Evolutionary conservation across 345 rosid species (phyloP), one percentile per base, ranked within the genome.

Genomic region (Salix suchowensis): DNA sequence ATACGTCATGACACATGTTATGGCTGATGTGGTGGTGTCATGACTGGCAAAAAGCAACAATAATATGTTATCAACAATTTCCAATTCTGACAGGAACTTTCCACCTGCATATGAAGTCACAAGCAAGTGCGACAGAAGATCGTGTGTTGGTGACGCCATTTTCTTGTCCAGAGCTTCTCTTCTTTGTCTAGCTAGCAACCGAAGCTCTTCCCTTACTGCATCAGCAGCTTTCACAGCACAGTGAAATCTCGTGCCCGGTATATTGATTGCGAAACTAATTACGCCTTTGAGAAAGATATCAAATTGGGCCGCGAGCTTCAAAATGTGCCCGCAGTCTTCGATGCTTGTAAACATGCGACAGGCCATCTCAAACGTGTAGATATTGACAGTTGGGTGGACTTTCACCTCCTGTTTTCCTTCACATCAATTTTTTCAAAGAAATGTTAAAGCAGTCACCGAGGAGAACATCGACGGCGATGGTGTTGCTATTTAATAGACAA

Each of bases 171-270:
- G 19, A 7, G 74, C 85, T 42, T 0, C 32, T 64, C 55, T 83
- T 34, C 85, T 77, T 15, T 37, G 66, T 44, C 78, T 76, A 32
- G 70, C 26, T 24, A 83, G 18, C 78, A 16, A 60, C 24, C 54
- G 75, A 23, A 83, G 78, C 73, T 83, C 81, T 50, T 54, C 9
- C 70, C 69, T 65, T 42, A 83, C 76, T 23, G 67, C 75, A 76
- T 65, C 72, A 1, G 83, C 65, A 15, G 85, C 85, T 21, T 58
- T 83, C 78, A 40, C 55, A 9, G 83, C 72, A 0, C 18, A 12
- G 36, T 79, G 67, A 44, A 79, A 83, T 21, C 76, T 71, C 19
- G 85, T 79, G 26, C 85, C 83, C 0, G 85, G 85, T 32, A 83
- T 18, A 70, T 73, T 40, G 21, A 79, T 10, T 0, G 78, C 72